Conservation (phyloP, 116 monocot species). For the Zostera marina region DNA sequence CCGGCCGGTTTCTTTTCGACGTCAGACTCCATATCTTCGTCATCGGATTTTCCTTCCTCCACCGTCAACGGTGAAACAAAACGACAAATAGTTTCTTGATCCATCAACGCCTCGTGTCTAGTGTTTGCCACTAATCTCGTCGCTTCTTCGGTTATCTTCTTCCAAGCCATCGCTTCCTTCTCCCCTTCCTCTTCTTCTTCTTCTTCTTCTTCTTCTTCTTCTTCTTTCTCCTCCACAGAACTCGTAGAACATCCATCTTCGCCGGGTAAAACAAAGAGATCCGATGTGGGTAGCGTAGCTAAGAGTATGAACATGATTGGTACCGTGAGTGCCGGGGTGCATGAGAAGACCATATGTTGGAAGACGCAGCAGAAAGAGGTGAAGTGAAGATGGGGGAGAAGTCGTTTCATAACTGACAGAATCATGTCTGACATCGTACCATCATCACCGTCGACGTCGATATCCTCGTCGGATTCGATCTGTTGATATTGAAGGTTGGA, state of each 20-base stretch:
- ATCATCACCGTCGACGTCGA: too few relatives aligned
- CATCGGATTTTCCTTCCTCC: conserved; percentile 4
- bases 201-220: too few relatives aligned
- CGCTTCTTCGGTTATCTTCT: conserved; percentile 27
- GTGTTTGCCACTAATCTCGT: conserved; percentile 21
- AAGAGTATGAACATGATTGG: conserved; percentile 73
- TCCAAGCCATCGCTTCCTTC: conserved; percentile 29
- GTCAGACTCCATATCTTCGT: conserved; percentile 18
- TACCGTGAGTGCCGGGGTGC: conserved; percentile 70
- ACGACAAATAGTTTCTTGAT: conserved; percentile 22
- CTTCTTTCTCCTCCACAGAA: too few relatives aligned
- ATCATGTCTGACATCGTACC: too few relatives aligned
- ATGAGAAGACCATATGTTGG: conserved; percentile 49
- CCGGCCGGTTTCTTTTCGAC: conserved; percentile 19
- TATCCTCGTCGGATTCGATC: too few relatives aligned
- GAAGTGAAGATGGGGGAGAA: conserved; percentile 39
- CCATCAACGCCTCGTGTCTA: conserved; percentile 39
- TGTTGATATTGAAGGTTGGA: too few relatives aligned
- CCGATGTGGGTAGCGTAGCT: conserved; percentile 45
- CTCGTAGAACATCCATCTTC: too few relatives aligned
- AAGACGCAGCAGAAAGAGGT: conserved; percentile 92
- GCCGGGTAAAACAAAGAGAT: too few relatives aligned
- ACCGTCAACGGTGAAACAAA: conserved; percentile 43
- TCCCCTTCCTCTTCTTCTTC: conserved; percentile 2
- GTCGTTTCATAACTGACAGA: neutral